Evolutionary conservation across 768 basidiomycete species (phyloP).

Genomic region (Lepiota venenata): DNA sequence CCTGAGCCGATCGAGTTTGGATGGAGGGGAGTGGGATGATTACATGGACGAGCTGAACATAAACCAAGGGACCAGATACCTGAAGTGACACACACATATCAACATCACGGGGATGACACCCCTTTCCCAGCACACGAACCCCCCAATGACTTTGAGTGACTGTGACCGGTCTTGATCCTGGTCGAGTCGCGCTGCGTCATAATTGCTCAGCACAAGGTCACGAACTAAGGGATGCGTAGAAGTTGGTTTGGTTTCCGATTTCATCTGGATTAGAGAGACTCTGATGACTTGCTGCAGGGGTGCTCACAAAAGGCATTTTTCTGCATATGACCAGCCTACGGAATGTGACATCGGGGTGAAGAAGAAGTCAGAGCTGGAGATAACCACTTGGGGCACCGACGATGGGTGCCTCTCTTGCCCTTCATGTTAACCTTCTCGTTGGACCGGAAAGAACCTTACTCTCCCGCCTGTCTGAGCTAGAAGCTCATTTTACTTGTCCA

Average conservation of each 20-base stretch:
- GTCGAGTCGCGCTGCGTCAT: slow-evolving; percentile 5
- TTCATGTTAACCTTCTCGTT: background rate
- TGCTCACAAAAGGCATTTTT: background rate
- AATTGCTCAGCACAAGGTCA: background rate
- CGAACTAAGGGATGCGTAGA: slow-evolving; percentile 1
- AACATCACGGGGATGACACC: too few relatives aligned
- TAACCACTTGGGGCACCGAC: background rate
- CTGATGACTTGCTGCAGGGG: background rate
- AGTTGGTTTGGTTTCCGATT: slow-evolving; percentile 5
- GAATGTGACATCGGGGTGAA: background rate
- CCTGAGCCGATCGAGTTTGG: background rate
- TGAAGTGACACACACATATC: background rate
- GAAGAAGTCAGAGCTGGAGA: background rate
- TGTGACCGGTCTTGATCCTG: background rate
- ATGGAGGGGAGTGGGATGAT: too few relatives aligned
- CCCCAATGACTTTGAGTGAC: background rate
- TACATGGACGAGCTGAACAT: too few relatives aligned
- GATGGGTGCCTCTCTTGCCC: background rate
- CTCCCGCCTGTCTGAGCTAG: too few relatives aligned
- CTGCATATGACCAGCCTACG: background rate
- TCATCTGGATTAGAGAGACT: background rate
- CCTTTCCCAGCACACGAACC: too few relatives aligned
- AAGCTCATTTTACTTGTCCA: too few relatives aligned
- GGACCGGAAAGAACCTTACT: background rate
- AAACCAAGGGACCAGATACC: background rate